Conservation (phyloP, 2,329 filamentous ascomycete species). For the Scedosporium boydii region DNA sequence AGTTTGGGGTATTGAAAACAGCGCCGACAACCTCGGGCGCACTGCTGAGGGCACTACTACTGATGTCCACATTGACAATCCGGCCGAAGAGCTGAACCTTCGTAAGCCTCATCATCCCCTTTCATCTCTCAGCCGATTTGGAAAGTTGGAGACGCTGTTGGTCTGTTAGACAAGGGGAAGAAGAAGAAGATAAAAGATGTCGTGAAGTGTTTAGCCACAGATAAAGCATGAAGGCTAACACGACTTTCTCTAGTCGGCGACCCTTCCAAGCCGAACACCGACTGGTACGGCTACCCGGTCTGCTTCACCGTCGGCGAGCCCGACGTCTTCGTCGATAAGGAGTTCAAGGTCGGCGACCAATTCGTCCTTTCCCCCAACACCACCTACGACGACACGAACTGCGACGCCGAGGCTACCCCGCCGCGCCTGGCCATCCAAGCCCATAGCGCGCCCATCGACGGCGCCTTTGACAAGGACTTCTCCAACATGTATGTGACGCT, state of each 20-base stretch:
- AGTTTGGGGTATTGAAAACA: conserved; percentile 41
- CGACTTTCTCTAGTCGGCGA: conserved; percentile 16
- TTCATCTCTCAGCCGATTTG: neutral
- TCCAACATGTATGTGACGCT: conserved; percentile 49
- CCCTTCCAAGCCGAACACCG: conserved; percentile 17
- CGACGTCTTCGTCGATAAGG: conserved; percentile 17
- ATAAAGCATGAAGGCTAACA: neutral
- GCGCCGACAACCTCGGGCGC: conserved; percentile 44
- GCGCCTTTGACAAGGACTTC: conserved; percentile 43
- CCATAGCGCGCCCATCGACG: conserved; percentile 52
- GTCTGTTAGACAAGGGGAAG: neutral
- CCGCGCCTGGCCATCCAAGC: conserved; percentile 46
- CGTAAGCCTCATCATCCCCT: conserved; percentile 20
- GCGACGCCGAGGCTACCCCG: conserved; percentile 18
- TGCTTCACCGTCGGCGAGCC: conserved; percentile 47
- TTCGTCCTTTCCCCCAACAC: conserved; percentile 26
- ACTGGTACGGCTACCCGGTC: conserved; percentile 49
- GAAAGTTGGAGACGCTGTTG: neutral
- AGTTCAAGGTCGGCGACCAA: conserved; percentile 22
- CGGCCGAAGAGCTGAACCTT: conserved; percentile 57
- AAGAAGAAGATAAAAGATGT: neutral
- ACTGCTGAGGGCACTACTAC: conserved; percentile 29
- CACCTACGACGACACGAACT: conserved; percentile 25
- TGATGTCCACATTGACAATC: conserved; percentile 51
- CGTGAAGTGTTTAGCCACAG: neutral